These are phyloP conservation scores for Sclerotinia glacialis DNA, from an alignment of 2,329 filamentous ascomycete genomes.

Conservation along the genomic window DNA sequence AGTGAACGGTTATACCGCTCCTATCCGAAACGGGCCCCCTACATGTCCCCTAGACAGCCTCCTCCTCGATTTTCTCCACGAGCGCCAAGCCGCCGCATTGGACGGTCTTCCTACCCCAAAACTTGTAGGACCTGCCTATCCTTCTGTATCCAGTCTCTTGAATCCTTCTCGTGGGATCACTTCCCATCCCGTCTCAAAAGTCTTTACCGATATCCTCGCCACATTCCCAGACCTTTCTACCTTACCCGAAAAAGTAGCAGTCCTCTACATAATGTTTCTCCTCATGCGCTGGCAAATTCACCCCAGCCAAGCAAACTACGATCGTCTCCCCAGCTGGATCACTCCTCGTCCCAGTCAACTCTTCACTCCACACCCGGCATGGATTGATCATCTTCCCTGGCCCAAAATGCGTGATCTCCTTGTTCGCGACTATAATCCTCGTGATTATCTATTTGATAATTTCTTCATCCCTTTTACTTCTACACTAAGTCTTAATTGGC, in stretches of 20 bases:
- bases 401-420: slow-evolving; percentile 71
- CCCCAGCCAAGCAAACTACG: slow-evolving; percentile 75
- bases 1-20: slow-evolving; percentile 30
- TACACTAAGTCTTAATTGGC: slow-evolving; percentile 78
- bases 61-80: slow-evolving; percentile 74
- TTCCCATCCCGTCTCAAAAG: slow-evolving; percentile 75
- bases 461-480: slow-evolving; percentile 82
- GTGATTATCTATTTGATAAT: slow-evolving; percentile 66
- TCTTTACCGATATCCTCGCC: slow-evolving; percentile 79
- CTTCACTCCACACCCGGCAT: slow-evolving; percentile 67
- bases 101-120: slow-evolving; percentile 63
- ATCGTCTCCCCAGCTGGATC: slow-evolving; percentile 71
- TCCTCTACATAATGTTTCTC: slow-evolving; percentile 83
- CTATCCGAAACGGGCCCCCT: slow-evolving; percentile 59
- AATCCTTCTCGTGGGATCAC: slow-evolving; percentile 62
- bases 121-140: slow-evolving; percentile 74
- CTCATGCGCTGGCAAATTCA: slow-evolving; percentile 82
- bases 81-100: slow-evolving; percentile 62
- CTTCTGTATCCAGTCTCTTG: slow-evolving; percentile 73
- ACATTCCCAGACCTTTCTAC: slow-evolving; percentile 77
- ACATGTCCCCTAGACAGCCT: slow-evolving; percentile 77
- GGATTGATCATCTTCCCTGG: slow-evolving; percentile 82
- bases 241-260: slow-evolving; percentile 79
- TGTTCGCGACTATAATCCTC: slow-evolving; percentile 48
- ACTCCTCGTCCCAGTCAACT: slow-evolving; percentile 66